phyloP scores from a whole-genome alignment of 2,329 filamentous ascomycete genomes.

The Fusarium floridanum region DNA sequence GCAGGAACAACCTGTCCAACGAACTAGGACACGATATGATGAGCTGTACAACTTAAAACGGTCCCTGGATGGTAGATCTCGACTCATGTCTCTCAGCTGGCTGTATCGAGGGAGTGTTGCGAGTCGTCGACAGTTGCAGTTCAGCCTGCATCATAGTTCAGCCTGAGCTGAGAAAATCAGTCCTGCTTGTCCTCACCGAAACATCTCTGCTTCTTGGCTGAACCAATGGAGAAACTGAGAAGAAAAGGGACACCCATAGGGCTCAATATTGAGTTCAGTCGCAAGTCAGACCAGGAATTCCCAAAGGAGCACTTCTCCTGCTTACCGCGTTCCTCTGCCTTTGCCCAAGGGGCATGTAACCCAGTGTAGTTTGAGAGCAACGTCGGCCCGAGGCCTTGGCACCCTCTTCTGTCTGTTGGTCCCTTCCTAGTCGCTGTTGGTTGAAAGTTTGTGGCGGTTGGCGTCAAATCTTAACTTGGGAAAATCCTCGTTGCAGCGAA shows the following conservation, averaged over 20 bases:
- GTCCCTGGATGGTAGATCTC: background rate
- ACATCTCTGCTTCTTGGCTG: conserved; percentile 17
- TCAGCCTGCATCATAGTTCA: background rate
- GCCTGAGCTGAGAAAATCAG: background rate
- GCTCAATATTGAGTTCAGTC: conserved; percentile 32
- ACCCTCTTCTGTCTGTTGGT: conserved; percentile 19
- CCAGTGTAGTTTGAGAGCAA: conserved; percentile 16
- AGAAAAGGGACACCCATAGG: conserved; percentile 19
- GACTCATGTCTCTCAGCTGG: background rate
- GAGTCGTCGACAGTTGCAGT: background rate
- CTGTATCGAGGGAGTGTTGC: conserved; percentile 1
- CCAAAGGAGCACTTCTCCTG: conserved; percentile 1
- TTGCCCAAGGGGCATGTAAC: conserved; percentile 17
- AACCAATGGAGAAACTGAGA: conserved; percentile 21
- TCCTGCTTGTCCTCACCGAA: background rate
- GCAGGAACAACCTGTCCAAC: background rate
- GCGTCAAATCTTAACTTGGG: conserved; percentile 40
- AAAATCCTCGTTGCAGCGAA: conserved; percentile 16
- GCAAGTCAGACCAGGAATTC: background rate
- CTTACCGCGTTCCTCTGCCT: background rate
- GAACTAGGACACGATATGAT: background rate
- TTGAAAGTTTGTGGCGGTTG: conserved; percentile 36
- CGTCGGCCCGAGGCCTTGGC: conserved; percentile 42
- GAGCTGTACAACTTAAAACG: conserved; percentile 2
- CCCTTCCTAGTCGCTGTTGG: conserved; percentile 23